phyloP scores from a whole-genome alignment of 169 alveolate genomes.

The Perkinsus chesapeaki region DNA sequence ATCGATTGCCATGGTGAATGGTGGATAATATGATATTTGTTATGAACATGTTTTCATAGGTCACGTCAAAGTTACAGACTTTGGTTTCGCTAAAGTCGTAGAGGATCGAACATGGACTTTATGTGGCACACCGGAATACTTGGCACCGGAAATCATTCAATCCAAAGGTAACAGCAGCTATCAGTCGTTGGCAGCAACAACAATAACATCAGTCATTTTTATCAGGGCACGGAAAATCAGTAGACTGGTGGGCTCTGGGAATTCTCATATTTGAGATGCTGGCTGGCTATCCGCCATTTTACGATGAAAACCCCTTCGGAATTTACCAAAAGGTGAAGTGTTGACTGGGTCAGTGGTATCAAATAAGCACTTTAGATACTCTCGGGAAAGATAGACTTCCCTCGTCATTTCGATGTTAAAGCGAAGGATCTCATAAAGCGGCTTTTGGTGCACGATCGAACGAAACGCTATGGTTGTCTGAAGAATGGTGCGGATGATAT shows the following conservation, averaged over 20 bases:
- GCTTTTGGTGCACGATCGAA: slow-evolving; percentile 69
- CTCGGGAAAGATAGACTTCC: slow-evolving; percentile 71
- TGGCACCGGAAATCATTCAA: slow-evolving; percentile 95
- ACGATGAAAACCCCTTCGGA: slow-evolving; percentile 90
- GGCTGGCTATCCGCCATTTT: slow-evolving; percentile 94
- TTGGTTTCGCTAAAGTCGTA: slow-evolving; percentile 96
- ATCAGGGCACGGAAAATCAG: slow-evolving; percentile 61
- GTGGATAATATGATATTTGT: not conserved
- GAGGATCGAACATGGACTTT: slow-evolving; percentile 89
- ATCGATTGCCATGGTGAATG: slow-evolving; percentile 76
- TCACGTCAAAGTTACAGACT: slow-evolving; percentile 91
- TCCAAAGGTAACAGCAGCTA: slow-evolving; percentile 77
- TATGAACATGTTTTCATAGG: slow-evolving; percentile 42
- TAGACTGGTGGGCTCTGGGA: slow-evolving; percentile 99
- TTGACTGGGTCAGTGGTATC: slow-evolving; percentile 73
- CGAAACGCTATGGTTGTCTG: slow-evolving; percentile 83
- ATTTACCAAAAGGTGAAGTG: slow-evolving; percentile 89
- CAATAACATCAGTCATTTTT: not conserved
- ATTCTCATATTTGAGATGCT: slow-evolving; percentile 89
- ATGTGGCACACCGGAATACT: slow-evolving; percentile 97
- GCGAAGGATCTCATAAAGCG: slow-evolving; percentile 76
- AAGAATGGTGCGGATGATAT: slow-evolving; percentile 78
- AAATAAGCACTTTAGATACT: slow-evolving; percentile 20
- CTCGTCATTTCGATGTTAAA: slow-evolving; percentile 65
- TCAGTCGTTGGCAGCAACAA: slow-evolving; percentile 20